These are phyloP conservation scores for Sphaerulina populicola DNA, from an alignment of 2,329 filamentous ascomycete genomes.

Conservation along the genomic window DNA sequence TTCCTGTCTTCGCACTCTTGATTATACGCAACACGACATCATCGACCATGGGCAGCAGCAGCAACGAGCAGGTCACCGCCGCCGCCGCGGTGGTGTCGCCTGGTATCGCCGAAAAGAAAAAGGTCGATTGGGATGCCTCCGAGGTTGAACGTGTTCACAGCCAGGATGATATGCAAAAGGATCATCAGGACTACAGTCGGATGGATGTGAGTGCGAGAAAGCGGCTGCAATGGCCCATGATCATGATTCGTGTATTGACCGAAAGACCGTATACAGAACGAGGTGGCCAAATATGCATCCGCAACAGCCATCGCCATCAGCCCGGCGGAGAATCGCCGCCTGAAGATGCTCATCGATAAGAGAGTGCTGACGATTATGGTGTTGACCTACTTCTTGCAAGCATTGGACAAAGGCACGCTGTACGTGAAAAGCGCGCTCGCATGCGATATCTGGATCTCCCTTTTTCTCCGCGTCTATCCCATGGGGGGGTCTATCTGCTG, in stretches of 20 bases:
- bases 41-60: slow-evolving; percentile 6
- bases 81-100: slow-evolving; percentile 2
- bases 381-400: slow-evolving; percentile 63
- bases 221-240: not conserved
- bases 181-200: slow-evolving; percentile 49
- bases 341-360: slow-evolving; percentile 58
- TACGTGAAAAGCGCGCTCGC: too few relatives aligned
- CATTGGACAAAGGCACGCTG: slow-evolving; percentile 60
- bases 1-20: not conserved
- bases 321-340: slow-evolving; percentile 51
- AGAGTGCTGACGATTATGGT: slow-evolving; percentile 64
- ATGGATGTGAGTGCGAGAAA: slow-evolving; percentile 43
- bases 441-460: too few relatives aligned
- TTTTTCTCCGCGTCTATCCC: too few relatives aligned
- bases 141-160: slow-evolving; percentile 46
- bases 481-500: too few relatives aligned
- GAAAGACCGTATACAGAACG: slow-evolving; percentile 34
- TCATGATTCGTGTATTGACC: not conserved
- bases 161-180: slow-evolving; percentile 40
- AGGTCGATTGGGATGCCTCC: slow-evolving; percentile 12
- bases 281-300: slow-evolving; percentile 61
- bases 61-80: slow-evolving; percentile 9
- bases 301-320: slow-evolving; percentile 50
- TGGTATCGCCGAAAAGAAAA: slow-evolving; percentile 2
- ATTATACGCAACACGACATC: not conserved